Base-by-base conservation (phyloP, 306 rosid species). In the Castanea crenata region DNA sequence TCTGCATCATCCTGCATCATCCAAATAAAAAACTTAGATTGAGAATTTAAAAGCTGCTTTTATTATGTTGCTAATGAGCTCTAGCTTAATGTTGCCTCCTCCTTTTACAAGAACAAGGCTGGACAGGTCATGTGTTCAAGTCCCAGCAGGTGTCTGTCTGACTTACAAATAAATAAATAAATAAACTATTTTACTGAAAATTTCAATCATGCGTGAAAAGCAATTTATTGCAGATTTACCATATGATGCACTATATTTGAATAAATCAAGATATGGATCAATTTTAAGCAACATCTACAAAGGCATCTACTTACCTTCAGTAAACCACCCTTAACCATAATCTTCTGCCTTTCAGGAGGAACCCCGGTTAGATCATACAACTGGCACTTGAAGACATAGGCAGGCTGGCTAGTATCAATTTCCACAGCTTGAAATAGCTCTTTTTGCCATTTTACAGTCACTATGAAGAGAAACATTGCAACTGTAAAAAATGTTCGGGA, bases 271-370 rank as follows among this genome's bases (percentile, higher is more conserved):
- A 25, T 8, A 56, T 19, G 62, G 44, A 38, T 46, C 19, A 56
- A 41, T 1, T 71, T 73, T 25, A 49, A 79, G 70, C 70, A 63
- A 19, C 72, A 19, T 34, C 19, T 8, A 67, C 52, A 67, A 67
- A 67, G 51, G 6, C 72, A 73, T 72, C 75, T 58, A 77, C 76
- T 80, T 75, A 91, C 99, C 97, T 96, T 96, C 83, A 96, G 75
- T 77, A 96, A 82, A 78, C 98, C 99, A 81, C 99, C 99, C 88
- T 96, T 96, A 54, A 96, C 97, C 99, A 96, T 96, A 79, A 96
- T 93, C 56, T 96, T 96, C 84, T 93, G 99, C 80, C 99, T 96
- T 79, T 93, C 98, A 38, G 98, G 97, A 85, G 98, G 96, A 4
- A 96, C 99, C 64, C 98, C 99, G 0, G 98, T 96, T 80, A 96